phyloP scores from a whole-genome alignment of 129 eudicot genomes.

The Rutidosis leptorrhynchoides region DNA sequence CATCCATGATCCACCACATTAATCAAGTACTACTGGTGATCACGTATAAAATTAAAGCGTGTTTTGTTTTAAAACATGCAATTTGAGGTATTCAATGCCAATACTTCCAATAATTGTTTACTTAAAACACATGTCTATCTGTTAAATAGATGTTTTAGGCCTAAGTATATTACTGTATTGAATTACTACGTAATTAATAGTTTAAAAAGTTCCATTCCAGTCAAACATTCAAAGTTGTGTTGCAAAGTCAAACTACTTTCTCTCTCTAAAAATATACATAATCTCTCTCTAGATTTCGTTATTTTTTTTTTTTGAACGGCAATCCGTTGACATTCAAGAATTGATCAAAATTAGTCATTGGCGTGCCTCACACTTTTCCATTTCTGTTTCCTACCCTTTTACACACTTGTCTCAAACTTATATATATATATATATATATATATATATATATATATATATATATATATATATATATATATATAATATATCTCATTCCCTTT shows the following conservation, averaged over 20 bases:
- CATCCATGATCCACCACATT: too few relatives aligned
- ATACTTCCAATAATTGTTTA: neutral
- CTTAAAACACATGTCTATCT: neutral
- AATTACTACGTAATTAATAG: neutral
- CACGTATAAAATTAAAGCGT: neutral
- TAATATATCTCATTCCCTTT: neutral
- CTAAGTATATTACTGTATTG: neutral
- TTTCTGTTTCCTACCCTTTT: constrained; percentile 31
- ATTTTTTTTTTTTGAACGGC: too few relatives aligned
- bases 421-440: constrained; percentile 6
- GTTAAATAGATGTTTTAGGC: neutral
- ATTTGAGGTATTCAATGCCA: neutral
- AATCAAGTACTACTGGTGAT: neutral
- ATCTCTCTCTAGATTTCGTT: neutral
- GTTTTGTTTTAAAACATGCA: neutral
- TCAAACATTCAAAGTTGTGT: neutral
- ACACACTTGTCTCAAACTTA: constrained; percentile 13
- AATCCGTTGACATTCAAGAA: constrained; percentile 35
- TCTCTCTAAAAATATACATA: too few relatives aligned
- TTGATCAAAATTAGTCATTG: constrained; percentile 20
- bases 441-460: neutral
- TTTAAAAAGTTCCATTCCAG: neutral
- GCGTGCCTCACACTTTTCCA: constrained; percentile 37
- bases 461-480: neutral
- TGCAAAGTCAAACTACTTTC: neutral